Evolutionary conservation across 2,329 filamentous ascomycete species (phyloP), one percentile per base, ranked within the genome.

Genomic region (Cladosporium sp.): DNA sequence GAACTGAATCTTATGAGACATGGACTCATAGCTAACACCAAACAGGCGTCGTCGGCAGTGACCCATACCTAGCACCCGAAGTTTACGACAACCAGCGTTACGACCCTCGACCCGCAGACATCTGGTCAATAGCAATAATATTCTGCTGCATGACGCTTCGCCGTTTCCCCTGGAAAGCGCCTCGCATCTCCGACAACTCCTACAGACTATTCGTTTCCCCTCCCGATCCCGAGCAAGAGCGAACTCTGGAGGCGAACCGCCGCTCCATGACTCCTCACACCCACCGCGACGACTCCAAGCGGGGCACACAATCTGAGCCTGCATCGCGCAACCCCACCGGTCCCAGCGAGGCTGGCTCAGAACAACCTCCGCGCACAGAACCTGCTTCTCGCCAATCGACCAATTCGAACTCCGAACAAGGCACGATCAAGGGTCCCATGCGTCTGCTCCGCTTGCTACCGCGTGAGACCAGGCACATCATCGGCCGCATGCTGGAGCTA

Each of bases 71-170:
- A 52, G 95, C 95, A 0, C 95, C 95, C 0, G 95, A 99, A 78
- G 95, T 99, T 0, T 98, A 98, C 74, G 93, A 97, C 70, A 88
- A 93, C 68, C 88, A 90, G 70, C 93, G 93, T 75, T 99, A 99
- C 77, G 93, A 99, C 74, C 93, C 95, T 0, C 91, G 93, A 68
- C 92, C 93, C 7, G 92, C 94, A 1, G 95, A 99, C 79, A 93
- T 99, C 67, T 99, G 95, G 95, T 99, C 95, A 12, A 83, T 99
- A 67, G 95, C 94, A 21, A 99, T 99, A 72, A 98, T 99, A 64
- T 99, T 94, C 80, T 98, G 95, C 79, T 99, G 95, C 82, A 99
- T 99, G 95, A 95, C 92, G 5, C 83, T 99, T 50, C 87, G 95
- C 26, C 85, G 95, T 40, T 99, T 99, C 75, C 95, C 95, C 0